Evolutionary conservation across 495 filamentous ascomycete genomes (phyloP).

Genomic region (Aspergillus wentii): DNA sequence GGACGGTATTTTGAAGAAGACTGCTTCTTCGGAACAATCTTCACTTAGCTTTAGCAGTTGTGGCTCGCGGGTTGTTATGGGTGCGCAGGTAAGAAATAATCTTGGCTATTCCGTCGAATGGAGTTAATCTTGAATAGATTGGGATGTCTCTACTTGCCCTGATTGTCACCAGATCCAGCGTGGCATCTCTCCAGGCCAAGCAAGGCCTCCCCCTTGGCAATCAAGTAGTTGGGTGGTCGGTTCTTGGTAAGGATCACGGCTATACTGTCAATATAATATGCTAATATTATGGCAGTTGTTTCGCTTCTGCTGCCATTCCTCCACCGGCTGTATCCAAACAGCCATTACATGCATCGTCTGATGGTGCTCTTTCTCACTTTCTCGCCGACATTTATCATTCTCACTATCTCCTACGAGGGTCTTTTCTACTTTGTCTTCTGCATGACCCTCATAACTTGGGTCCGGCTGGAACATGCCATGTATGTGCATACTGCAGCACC

Average conservation of each 20-base stretch:
- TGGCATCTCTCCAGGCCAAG: constrained; percentile 77
- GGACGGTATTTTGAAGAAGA: constrained; percentile 51
- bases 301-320: constrained; percentile 79
- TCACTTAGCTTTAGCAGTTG: constrained; percentile 27
- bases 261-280: too few relatives aligned
- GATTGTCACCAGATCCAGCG: constrained; percentile 79
- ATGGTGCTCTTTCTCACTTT: constrained; percentile 91
- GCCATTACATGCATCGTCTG: constrained; percentile 84
- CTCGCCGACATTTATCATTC: constrained; percentile 88
- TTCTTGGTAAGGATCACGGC: constrained; percentile 76
- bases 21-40: constrained; percentile 10
- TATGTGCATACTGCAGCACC: constrained; percentile 48
- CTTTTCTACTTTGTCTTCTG: constrained; percentile 93
- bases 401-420: constrained; percentile 97
- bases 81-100: constrained; percentile 41
- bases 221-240: constrained; percentile 80
- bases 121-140: constrained; percentile 36
- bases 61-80: constrained; percentile 52
- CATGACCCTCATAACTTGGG: constrained; percentile 80
- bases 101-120: not conserved
- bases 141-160: constrained; percentile 84
- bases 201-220: constrained; percentile 86
- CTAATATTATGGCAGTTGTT: too few relatives aligned
- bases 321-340: constrained; percentile 76
- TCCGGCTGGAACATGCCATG: constrained; percentile 78